Evolutionary conservation across 768 basidiomycete genomes (phyloP).

Genomic region (Russula emetica): DNA sequence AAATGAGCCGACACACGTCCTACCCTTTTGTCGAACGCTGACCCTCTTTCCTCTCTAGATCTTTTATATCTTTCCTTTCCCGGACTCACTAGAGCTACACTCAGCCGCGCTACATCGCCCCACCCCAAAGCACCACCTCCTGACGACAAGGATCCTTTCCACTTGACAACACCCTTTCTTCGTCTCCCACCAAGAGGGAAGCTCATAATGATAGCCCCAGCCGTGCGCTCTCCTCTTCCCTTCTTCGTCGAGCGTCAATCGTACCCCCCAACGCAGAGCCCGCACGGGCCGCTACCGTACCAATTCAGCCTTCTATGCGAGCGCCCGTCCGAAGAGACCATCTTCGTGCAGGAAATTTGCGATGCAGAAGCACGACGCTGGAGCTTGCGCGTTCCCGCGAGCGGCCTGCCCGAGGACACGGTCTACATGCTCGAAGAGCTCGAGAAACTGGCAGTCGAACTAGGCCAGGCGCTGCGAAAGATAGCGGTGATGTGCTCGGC

Average conservation of each 20-base stretch:
- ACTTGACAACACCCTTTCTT: slow-evolving; percentile 17
- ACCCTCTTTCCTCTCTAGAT: too few species aligned
- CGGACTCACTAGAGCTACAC: too few species aligned
- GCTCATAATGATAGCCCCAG: background rate
- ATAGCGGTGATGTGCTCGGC: slow-evolving; percentile 26
- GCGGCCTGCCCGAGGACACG: slow-evolving; percentile 26
- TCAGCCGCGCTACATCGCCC: too few species aligned
- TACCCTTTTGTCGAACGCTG: too few species aligned
- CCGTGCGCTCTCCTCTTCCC: slow-evolving; percentile 2
- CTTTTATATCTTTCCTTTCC: too few species aligned
- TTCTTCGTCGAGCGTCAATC: slow-evolving; percentile 23
- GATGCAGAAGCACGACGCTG: slow-evolving; percentile 25
- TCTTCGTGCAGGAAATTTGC: slow-evolving; percentile 26
- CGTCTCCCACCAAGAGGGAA: background rate
- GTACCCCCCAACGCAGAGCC: slow-evolving; percentile 12
- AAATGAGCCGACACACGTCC: too few species aligned
- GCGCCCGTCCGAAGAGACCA: slow-evolving; percentile 14
- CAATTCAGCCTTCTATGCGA: slow-evolving; percentile 23
- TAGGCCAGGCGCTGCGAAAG: slow-evolving; percentile 19
- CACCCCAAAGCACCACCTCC: too few species aligned
- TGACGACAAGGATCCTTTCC: slow-evolving; percentile 26
- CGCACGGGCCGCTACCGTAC: slow-evolving; percentile 12
- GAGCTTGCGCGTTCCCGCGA: slow-evolving; percentile 26
- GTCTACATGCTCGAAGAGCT: slow-evolving; percentile 26
- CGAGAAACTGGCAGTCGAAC: slow-evolving; percentile 23